These are phyloP conservation scores for Periconia sp. DNA, from an alignment of 2,329 filamentous ascomycete species.

Conservation along the genomic window DNA sequence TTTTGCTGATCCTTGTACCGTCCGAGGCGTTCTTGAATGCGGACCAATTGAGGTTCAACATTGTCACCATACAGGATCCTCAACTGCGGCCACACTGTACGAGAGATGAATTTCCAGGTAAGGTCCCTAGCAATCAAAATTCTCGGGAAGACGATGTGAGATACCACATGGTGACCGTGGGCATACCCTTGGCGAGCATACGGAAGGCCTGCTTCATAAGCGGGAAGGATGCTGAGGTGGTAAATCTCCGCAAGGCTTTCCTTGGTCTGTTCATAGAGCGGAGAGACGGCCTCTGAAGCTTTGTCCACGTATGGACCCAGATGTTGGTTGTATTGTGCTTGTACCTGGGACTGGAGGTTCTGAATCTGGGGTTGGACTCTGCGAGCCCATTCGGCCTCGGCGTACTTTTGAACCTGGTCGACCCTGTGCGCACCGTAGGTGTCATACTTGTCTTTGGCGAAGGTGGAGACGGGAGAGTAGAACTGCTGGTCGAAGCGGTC, in stretches of 20 bases:
- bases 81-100: constrained; percentile 78
- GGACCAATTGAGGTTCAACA: constrained; percentile 90
- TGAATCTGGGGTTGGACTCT: constrained; percentile 74
- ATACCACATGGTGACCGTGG: constrained; percentile 66
- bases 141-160: constrained; percentile 71
- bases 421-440: constrained; percentile 76
- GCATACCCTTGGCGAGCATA: constrained; percentile 71
- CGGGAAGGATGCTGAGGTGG: constrained; percentile 71
- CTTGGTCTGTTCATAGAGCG: constrained; percentile 71
- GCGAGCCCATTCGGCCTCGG: constrained; percentile 74
- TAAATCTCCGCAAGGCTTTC: constrained; percentile 69
- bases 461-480: constrained; percentile 67
- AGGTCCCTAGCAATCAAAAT: constrained; percentile 70
- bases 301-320: constrained; percentile 75
- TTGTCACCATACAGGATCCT: constrained; percentile 83
- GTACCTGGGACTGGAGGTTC: constrained; percentile 62
- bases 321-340: constrained; percentile 67
- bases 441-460: constrained; percentile 62
- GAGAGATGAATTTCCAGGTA: constrained; percentile 70
- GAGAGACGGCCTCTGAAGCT: constrained; percentile 59
- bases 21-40: constrained; percentile 87
- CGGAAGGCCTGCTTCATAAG: constrained; percentile 73
- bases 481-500: constrained; percentile 60
- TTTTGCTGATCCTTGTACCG: constrained; percentile 69
- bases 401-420: constrained; percentile 66